Base-by-base conservation (phyloP, 192 early-diverging fungal genomes). In the Coemansia sp. region DNA sequence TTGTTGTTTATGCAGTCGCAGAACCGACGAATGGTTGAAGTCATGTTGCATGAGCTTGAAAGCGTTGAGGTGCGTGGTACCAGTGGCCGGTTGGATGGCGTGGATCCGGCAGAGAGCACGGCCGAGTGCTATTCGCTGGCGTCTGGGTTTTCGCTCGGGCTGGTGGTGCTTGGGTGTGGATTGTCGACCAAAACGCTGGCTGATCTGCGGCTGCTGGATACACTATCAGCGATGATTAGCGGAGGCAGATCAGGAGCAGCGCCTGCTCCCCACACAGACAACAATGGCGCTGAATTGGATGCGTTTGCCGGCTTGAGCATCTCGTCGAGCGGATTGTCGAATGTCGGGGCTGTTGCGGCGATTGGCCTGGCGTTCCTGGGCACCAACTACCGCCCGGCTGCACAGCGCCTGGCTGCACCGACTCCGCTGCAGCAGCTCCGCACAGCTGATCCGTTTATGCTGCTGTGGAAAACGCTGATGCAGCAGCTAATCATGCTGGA, bases 321-420 rank as follows among this genome's bases (percentile, higher is more conserved):
- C 8, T 20, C 57, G 3, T 14, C 59, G 25, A 26, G 57, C 20
- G 52, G 56, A 12, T 57, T 74, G 18, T 71, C 73, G 2, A 63
- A 65, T 12, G 42, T 75, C 7, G 77, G 77, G n/a, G 86, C 91
- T 0, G 86, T 86, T 8, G 85, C 95, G 23, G 95, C 95, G 0
- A 70, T 98, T 15, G 93, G 87, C 0, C 75, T 98, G 18, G 88
- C 90, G 67, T 95, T 87, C 62, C 75, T 98, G 37, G 92, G 90
- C 42, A 90, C 93, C 15, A 85, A 89, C 68, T 87, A 93, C 60
- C 26, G 47, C 5, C 58, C 71, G 15, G 79, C 92, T 0, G 93
- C 93, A 0, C 66, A 84, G 4, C 83, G 84, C 14, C 76, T 98
- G 25, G 64, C 65, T 21, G 58, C 92, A 1, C 91, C 92, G 5